These are phyloP conservation scores for Gigaspora rosea DNA, from an alignment of 192 early-diverging fungal genomes.

Conservation along the genomic window DNA sequence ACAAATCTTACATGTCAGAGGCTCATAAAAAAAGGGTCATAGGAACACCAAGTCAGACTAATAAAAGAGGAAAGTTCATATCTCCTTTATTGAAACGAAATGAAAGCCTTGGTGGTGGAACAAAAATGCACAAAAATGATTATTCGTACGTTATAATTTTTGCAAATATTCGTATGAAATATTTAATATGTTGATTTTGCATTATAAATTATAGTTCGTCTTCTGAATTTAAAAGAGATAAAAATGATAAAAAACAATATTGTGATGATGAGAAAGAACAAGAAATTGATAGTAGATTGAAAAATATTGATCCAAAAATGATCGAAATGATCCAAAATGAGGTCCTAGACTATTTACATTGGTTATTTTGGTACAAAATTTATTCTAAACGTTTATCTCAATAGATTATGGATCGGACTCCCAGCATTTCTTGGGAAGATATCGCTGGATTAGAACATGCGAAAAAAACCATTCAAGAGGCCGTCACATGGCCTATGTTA, in stretches of 20 bases:
- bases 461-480: slow-evolving; percentile 77
- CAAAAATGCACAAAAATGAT: not conserved
- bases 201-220: not conserved
- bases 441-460: slow-evolving; percentile 85
- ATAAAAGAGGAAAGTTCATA: not conserved
- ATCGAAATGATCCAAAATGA: slow-evolving; percentile 89
- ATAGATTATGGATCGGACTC: slow-evolving; percentile 64
- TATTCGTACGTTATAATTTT: not conserved
- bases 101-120: too few species aligned
- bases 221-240: too few species aligned
- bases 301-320: slow-evolving; percentile 87
- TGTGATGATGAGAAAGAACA: slow-evolving; percentile 31
- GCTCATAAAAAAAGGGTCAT: not conserved
- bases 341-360: slow-evolving; percentile 31
- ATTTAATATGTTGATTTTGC: not conserved
- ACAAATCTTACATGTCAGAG: not conserved
- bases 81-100: slow-evolving; percentile 9
- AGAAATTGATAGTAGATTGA: slow-evolving; percentile 68
- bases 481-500: slow-evolving; percentile 80
- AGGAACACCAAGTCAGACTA: not conserved
- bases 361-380: not conserved
- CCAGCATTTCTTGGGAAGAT: slow-evolving; percentile 76
- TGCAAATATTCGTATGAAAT: not conserved
- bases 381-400: not conserved
- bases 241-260: not conserved